Conservation (phyloP, 2,329 filamentous ascomycete genomes). For the Coniochaeta ligniaria region DNA sequence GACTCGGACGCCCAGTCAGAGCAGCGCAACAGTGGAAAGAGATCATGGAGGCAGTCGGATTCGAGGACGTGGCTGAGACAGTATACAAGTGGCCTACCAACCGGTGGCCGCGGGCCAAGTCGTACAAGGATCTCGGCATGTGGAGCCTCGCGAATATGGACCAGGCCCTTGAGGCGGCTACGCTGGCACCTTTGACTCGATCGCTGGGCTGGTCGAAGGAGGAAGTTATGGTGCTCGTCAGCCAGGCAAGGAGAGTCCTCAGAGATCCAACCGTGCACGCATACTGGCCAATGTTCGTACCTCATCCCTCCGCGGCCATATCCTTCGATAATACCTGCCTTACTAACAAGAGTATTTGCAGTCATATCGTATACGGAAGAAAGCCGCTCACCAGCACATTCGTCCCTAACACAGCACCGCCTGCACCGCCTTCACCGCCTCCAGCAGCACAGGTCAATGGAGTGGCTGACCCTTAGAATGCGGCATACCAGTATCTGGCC, state of each 20-base stretch:
- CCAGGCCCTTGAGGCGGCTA: constrained; percentile 15
- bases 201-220: constrained; percentile 18
- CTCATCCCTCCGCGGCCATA: no score
- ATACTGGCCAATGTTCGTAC: constrained; percentile 11
- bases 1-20: constrained; percentile 5
- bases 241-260: constrained; percentile 6
- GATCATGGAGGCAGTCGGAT: constrained; percentile 15
- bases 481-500: neutral
- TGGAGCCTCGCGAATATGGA: constrained; percentile 15
- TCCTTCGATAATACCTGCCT: neutral
- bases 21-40: constrained; percentile 5
- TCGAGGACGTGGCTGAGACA: constrained; percentile 16
- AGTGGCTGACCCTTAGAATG: neutral
- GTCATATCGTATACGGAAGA: neutral
- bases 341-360: neutral
- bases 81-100: constrained; percentile 20
- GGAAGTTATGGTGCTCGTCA: constrained; percentile 16
- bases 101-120: constrained; percentile 17
- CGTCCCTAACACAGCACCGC: neutral
- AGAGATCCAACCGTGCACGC: constrained; percentile 9
- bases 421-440: neutral
- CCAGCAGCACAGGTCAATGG: neutral
- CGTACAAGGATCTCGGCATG: constrained; percentile 16
- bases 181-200: constrained; percentile 18
- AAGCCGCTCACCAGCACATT: neutral